A percentile compares a stretch with the other conserved stretches of the same genome.
Conservation (phyloP, 768 basidiomycete species). For the Naematelia aurantialba region DNA sequence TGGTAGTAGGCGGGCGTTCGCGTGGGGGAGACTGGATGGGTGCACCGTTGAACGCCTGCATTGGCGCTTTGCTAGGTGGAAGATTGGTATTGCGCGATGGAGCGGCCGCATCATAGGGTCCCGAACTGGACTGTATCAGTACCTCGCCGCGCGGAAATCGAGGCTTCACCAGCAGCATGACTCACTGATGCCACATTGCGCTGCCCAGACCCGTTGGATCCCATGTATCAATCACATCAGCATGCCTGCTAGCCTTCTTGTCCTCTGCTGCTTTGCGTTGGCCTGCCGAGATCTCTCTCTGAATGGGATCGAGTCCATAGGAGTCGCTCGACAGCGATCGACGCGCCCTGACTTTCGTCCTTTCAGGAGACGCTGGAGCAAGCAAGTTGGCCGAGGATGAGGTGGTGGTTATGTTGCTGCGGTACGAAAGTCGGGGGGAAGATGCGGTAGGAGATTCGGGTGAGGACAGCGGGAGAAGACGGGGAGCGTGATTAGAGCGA, state of each 20-base stretch:
- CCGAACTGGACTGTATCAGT: conserved; percentile 33
- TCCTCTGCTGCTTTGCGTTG: conserved; percentile 38
- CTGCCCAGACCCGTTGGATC: conserved; percentile 49
- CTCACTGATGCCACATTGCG: conserved; percentile 50
- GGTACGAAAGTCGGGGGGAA: neutral
- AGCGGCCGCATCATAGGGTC: conserved; percentile 50
- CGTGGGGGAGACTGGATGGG: conserved; percentile 25
- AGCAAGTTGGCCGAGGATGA: conserved; percentile 28
- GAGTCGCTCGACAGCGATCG: conserved; percentile 43
- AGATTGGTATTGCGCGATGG: conserved; percentile 44
- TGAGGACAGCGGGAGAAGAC: no score
- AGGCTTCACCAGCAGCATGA: neutral
- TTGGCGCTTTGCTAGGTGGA: conserved; percentile 39
- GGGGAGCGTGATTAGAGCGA: no score
- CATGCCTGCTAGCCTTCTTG: conserved; percentile 47
- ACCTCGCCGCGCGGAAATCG: neutral
- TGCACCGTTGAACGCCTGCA: conserved; percentile 42
- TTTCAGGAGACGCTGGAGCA: conserved; percentile 19
- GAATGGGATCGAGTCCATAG: conserved; percentile 24
- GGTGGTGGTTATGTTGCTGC: conserved; percentile 26
- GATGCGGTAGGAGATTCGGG: conserved; percentile 11
- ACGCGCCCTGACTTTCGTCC: conserved; percentile 22
- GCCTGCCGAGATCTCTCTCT: conserved; percentile 30
- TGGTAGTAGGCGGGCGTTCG: conserved; percentile 21
- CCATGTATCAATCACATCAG: conserved; percentile 50